A percentile compares a stretch with the other conserved stretches of the same genome.
Evolutionary conservation across 176 grass and related monocot genomes (phyloP).

Genomic region (Triticum dicoccoides): DNA sequence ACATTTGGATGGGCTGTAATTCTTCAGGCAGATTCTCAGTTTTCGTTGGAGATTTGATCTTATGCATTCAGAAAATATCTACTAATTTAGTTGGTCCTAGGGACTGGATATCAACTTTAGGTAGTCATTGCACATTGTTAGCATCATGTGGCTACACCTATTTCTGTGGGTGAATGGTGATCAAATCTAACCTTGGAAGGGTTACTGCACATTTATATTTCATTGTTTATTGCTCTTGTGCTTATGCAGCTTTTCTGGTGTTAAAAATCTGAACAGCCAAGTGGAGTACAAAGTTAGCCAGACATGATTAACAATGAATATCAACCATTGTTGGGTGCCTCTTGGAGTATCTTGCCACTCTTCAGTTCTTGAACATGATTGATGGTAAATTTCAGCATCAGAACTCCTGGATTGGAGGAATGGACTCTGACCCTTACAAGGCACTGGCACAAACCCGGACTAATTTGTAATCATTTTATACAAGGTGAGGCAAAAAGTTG

Average conservation of each 20-base stretch:
- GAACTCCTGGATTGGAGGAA: slow-evolving; percentile 3
- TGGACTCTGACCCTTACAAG: not conserved
- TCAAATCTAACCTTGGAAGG: not conserved
- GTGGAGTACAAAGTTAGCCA: not conserved
- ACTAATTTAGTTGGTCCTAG: not conserved
- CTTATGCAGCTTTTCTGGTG: not conserved
- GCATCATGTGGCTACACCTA: not conserved
- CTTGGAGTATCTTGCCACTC: not conserved
- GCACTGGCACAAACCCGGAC: not conserved
- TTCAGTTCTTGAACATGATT: slow-evolving; percentile 6
- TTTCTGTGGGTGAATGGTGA: not conserved
- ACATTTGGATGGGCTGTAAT: slow-evolving; percentile 28
- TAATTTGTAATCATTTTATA: slow-evolving; percentile 2
- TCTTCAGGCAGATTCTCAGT: slow-evolving; percentile 16
- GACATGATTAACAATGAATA: not conserved
- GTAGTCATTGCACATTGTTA: not conserved
- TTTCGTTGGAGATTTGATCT: not conserved
- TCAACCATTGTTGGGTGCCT: not conserved
- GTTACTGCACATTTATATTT: not conserved
- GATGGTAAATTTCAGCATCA: not conserved
- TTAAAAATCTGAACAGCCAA: slow-evolving; percentile 25
- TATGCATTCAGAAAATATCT: slow-evolving; percentile 1
- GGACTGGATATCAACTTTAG: not conserved
- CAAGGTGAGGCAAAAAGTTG: not conserved
- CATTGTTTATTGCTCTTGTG: not conserved